Evolutionary conservation across 768 basidiomycete species (phyloP).

Genomic region (Mycena latifolia): DNA sequence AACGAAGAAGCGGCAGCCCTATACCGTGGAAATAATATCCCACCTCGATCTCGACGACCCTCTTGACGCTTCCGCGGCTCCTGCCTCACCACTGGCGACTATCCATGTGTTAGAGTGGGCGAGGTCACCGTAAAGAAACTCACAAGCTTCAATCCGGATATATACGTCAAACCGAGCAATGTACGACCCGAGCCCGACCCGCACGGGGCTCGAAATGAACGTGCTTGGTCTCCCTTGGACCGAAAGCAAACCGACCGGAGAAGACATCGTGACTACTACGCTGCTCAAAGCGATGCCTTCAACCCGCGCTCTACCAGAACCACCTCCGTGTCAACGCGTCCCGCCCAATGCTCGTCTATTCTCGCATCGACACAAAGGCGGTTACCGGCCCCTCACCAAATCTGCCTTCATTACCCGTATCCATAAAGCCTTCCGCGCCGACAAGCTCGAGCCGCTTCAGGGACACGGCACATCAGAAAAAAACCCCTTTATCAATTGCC

Average conservation of each 20-base stretch:
- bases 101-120: not conserved
- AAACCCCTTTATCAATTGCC: no score
- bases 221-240: not conserved
- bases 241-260: not conserved
- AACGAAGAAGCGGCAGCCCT: not conserved
- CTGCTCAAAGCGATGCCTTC: no score
- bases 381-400: not conserved
- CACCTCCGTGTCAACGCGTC: not conserved
- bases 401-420: not conserved
- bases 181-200: not conserved
- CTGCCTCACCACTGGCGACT: not conserved
- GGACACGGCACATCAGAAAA: slow-evolving; percentile 2
- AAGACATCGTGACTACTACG: no score
- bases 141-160: not conserved
- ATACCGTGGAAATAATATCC: not conserved
- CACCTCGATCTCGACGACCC: not conserved
- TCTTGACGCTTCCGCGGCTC: not conserved
- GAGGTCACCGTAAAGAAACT: not conserved
- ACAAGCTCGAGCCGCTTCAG: not conserved
- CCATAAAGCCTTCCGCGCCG: not conserved
- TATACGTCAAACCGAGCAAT: not conserved
- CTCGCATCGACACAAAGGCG: not conserved
- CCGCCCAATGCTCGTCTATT: not conserved
- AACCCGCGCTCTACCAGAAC: no score
- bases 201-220: not conserved